These are phyloP conservation scores for Camellia granthamiana DNA, from an alignment of 148 eudicot genomes.

Conservation along the genomic window DNA sequence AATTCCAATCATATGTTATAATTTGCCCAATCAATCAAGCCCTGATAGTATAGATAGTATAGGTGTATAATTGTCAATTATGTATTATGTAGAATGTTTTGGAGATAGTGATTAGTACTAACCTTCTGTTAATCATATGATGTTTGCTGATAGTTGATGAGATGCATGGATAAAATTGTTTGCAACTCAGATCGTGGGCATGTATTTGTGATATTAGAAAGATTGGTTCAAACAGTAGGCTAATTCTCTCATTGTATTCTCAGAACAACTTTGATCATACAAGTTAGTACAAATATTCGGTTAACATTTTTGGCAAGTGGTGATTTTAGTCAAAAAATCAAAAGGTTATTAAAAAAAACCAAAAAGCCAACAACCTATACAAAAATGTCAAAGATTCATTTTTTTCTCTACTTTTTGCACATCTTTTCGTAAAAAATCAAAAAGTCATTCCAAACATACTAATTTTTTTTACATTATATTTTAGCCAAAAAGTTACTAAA, in stretches of 20 bases:
- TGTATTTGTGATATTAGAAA: not conserved
- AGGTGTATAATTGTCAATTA: not conserved
- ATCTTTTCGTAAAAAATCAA: too few relatives aligned
- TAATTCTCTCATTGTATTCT: not conserved
- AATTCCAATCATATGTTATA: too few relatives aligned
- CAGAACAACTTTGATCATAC: not conserved
- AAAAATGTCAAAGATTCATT: too few relatives aligned
- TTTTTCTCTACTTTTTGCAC: too few relatives aligned
- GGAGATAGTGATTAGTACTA: conserved; percentile 1
- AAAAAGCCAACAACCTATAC: too few relatives aligned
- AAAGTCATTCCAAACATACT: too few relatives aligned
- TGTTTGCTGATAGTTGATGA: not conserved
- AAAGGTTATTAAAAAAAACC: too few relatives aligned
- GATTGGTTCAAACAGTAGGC: not conserved
- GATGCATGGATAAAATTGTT: not conserved
- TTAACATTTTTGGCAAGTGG: not conserved
- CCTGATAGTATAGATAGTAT: not conserved
- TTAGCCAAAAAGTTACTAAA: too few relatives aligned
- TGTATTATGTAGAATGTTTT: not conserved
- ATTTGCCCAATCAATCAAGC: too few relatives aligned
- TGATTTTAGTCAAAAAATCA: too few relatives aligned
- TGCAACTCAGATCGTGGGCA: not conserved
- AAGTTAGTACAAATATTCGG: not conserved
- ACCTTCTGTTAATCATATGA: not conserved
- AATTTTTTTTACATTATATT: too few relatives aligned